Evolutionary conservation across 2,329 filamentous ascomycete genomes (phyloP).

Genomic region (Penicillium hordei): DNA sequence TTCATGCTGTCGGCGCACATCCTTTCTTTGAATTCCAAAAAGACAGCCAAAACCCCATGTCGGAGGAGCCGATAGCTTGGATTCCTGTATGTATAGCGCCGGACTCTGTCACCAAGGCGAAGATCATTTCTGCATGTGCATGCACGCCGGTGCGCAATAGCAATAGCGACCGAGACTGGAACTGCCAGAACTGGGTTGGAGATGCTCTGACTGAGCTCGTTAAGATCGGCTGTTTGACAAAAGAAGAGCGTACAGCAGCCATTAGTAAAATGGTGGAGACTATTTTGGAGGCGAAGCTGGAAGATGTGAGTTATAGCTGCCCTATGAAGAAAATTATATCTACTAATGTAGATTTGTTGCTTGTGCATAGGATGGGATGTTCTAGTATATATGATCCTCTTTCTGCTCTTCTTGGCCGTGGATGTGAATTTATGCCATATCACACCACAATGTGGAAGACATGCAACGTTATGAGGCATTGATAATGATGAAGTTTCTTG

Average conservation of each 20-base stretch:
- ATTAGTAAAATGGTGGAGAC: constrained; percentile 31
- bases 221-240: constrained; percentile 21
- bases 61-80: constrained; percentile 12
- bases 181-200: constrained; percentile 36
- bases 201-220: constrained; percentile 29
- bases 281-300: constrained; percentile 29
- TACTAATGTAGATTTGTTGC: neutral
- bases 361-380: neutral
- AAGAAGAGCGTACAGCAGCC: constrained; percentile 18
- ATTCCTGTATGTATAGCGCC: constrained; percentile 21
- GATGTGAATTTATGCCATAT: too few relatives aligned
- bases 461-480: neutral
- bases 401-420: neutral
- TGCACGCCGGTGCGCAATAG: constrained; percentile 27
- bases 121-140: constrained; percentile 21
- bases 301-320: constrained; percentile 9
- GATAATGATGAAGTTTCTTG: neutral
- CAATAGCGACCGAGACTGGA: constrained; percentile 29
- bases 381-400: neutral
- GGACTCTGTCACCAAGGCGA: constrained; percentile 8
- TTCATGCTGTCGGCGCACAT: constrained; percentile 29
- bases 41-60: constrained; percentile 12
- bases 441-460: neutral
- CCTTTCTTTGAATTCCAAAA: constrained; percentile 28
- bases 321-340: neutral